Evolutionary conservation across 331 rosid genomes (phyloP), one percentile per base, ranked within the genome.

Genomic region (Spiraea crenata): DNA sequence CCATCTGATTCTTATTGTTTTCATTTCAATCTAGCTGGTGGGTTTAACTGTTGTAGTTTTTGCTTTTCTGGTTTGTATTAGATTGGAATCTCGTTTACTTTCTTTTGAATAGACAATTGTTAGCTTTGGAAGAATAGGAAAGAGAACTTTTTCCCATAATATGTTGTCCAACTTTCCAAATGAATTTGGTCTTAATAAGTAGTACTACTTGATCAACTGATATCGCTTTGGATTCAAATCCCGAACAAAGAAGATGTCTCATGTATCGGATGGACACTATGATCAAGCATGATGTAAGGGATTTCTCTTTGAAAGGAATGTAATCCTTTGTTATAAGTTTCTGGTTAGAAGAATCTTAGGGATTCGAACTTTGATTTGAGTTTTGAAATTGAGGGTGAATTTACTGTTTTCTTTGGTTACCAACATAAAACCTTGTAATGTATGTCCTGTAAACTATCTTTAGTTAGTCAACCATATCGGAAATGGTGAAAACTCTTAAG

Each of bases 161-260:
- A n/a, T 67, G 48, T 49, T 61, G 44, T 40, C 44, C 63, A 11
- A 40, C 31, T 45, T 44, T 38, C 45, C 45, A 52, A 49, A 11
- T 74, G 66, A 57, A 13, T 69, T 5, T 13, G 67, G 73, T 61
- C 65, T 17, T 51, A 44, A 12, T 14, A 39, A 6, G 34, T 11
- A 38, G 50, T 62, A 12, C 52, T 52, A 51, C 40, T 63, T 72
- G 76, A 61, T 62, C 56, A 11, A 47, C 31, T 51, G 3, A 19
- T 31, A 5, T 35, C 39, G 25, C 5, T 20, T 39, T 38, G 14
- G 40, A 49, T 13, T 61, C 52, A 13, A 37, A 3, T 62, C 19
- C 31, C 3, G 45, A 51, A 14, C 15, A 31, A 25, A 20, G 19
- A 19, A 25, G 31, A 20, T 68, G 31, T 41, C 63, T 13, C 35